Base-by-base conservation (phyloP, 106 monocot genomes). In the Agapanthus africanus region DNA sequence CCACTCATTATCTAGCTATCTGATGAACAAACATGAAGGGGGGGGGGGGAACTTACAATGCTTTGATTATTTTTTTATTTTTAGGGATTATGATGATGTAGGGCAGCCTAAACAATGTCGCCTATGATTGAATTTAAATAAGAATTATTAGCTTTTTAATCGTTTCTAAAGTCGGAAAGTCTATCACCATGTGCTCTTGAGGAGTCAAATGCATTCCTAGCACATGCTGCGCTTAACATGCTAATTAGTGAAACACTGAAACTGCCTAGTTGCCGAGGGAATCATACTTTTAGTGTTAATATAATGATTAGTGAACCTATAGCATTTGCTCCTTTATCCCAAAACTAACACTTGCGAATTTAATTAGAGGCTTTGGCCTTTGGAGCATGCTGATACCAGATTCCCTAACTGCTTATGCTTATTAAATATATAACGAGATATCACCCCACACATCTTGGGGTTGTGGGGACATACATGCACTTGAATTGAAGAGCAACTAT, bases 391-490 rank as follows among this genome's bases (percentile, higher is more conserved):
- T 30, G 31, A 28, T 31, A 30, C 56, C 11, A 27, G 28, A 56
- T 27, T 30, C 8, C 56, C 56, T 56, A 56, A 30, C 28, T 56
- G 30, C 56, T 56, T n/a, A 56, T 30, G 15, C 30, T 30, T 28
- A 57, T 30, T 57, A 30, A 57, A 57, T 6, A 14, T 31, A 30
- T 14, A 57, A 57, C 56, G 26, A 52, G 13, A n/a, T 31, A 57
- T 57, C 8, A 30, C 11, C 30, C 10, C 54, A 6, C 30, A 57
- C 56, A 57, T 57, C 56, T 57, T 31, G 56, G 27, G 30, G 27
- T 30, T 57, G 56, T 27, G 30, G 30, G 56, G 30, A 31, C 56
- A 57, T 57, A 57, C 56, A 57, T 57, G 56, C 56, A 57, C 56
- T 57, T 57, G 27, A 57, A 57, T 57, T 10, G 11, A 31, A 13